phyloP scores from a whole-genome alignment of 352 stramenopile species.

The Pilasporangium apinafurcum region DNA sequence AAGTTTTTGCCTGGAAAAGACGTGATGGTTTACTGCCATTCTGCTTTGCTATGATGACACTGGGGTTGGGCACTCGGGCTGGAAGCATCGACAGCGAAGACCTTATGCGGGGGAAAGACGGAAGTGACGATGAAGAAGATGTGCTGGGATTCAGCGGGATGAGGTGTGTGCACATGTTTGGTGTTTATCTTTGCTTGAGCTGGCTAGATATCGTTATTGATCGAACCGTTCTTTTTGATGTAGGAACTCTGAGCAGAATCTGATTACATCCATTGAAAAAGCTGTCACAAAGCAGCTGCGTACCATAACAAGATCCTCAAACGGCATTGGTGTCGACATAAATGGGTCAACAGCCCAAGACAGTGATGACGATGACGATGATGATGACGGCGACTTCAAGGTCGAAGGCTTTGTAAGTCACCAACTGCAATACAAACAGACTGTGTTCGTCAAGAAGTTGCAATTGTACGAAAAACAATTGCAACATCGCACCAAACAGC shows the following conservation, averaged over 20 bases:
- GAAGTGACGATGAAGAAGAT: no score
- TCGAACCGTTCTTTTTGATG: not conserved
- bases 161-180: conserved; percentile 7
- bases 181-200: not conserved
- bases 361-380: conserved; percentile 1
- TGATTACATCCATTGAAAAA: conserved; percentile 21
- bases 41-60: no score
- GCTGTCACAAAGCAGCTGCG: conserved; percentile 17
- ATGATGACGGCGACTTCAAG: conserved; percentile 9
- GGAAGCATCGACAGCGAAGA: no score
- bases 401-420: conserved; percentile 34
- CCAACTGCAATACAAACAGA: conserved; percentile 30
- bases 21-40: no score
- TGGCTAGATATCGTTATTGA: no score
- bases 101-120: no score
- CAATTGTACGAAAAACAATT: conserved; percentile 46
- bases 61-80: no score
- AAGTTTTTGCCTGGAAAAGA: no score
- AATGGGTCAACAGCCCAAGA: not conserved
- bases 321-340: conserved; percentile 6
- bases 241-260: conserved; percentile 12
- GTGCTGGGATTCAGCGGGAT: conserved; percentile 30
- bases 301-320: conserved; percentile 4
- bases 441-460: conserved; percentile 45
- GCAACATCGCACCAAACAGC: conserved; percentile 23